Evolutionary conservation across 345 rosid genomes (phyloP).

Genomic region (Carallia brachiata): DNA sequence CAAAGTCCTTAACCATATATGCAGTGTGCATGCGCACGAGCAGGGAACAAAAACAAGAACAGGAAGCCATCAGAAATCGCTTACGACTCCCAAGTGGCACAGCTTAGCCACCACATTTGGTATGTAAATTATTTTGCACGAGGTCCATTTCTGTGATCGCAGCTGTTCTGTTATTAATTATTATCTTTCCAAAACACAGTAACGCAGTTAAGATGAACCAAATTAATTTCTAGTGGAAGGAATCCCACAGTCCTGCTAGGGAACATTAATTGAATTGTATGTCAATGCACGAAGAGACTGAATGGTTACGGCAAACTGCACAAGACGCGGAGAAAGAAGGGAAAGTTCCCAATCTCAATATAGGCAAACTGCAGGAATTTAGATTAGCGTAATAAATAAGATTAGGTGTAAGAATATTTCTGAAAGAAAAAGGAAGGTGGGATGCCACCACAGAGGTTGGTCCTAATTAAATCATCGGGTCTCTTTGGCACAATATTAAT

Average conservation of each 20-base stretch:
- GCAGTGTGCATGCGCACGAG: slow-evolving; percentile 1
- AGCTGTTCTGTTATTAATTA: too few species aligned
- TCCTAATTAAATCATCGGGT: slow-evolving; percentile 11
- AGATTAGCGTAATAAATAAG: slow-evolving; percentile 14
- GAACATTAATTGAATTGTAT: too few species aligned
- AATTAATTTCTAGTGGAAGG: too few species aligned
- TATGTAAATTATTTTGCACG: too few species aligned
- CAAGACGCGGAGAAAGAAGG: not conserved
- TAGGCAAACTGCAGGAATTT: slow-evolving; percentile 3
- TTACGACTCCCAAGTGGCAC: too few species aligned
- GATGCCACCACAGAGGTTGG: slow-evolving; percentile 36
- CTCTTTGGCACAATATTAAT: slow-evolving; percentile 9
- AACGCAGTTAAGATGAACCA: too few species aligned
- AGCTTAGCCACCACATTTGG: too few species aligned
- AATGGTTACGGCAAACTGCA: too few species aligned
- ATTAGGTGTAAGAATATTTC: slow-evolving; percentile 36
- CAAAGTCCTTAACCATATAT: not conserved
- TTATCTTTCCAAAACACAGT: too few species aligned
- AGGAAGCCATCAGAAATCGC: not conserved
- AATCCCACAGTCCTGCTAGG: too few species aligned
- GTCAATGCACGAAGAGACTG: too few species aligned
- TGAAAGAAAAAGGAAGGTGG: slow-evolving; percentile 29
- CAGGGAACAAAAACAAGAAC: not conserved
- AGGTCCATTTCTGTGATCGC: too few species aligned
- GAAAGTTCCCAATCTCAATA: slow-evolving; percentile 8